Evolutionary conservation across 1,284 basidiomycete species (phyloP), one percentile per base, ranked within the genome.

Genomic region (Chalciporus sp.): DNA sequence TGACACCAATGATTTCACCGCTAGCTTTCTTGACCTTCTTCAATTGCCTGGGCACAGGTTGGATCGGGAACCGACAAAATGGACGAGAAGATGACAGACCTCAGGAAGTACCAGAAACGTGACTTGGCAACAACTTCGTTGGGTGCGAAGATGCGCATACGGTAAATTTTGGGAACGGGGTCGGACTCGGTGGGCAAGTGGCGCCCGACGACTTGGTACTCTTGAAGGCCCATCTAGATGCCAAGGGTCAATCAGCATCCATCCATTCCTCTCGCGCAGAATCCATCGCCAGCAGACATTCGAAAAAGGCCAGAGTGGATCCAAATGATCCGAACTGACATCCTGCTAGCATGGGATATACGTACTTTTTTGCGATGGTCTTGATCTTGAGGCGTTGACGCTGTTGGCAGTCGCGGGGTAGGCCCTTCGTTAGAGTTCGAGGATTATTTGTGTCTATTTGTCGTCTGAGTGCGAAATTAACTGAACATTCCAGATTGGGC

Each of bases 21-120:
- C 86, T 94, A 76, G 95, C 95, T 81, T 97, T 98, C 86, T 99
- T 99, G 80, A 96, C 95, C 85, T 99, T 99, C 79, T 98, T 94
- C 69, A 97, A 76, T 78, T 96, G 91, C 74, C 96, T 94, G 58
- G 2, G 54, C 8, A 29, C 2, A 11, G 5, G 37, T 67, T 42
- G 61, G 57, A 52, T 56, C 2, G 39, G 20, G 23, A 20, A 17
- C 17, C 16, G 35, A 42, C n/a, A n/a, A 20, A 9, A 41, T 42
- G 16, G 16, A 23, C 7, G 20, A 20, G 26, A 11, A 7, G 31
- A 42, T 42, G 27, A 63, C 72, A 64, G 62, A 89, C 88, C 88
- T 83, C 63, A 99, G 84, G 86, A 97, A 99, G 83, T 98, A 99
- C 96, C 97, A 99, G 91, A 97, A 99, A 61, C 96, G 90, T 57